These are phyloP conservation scores for Stropharia rugosoannulata DNA, from an alignment of 768 basidiomycete species.

Conservation along the genomic window DNA sequence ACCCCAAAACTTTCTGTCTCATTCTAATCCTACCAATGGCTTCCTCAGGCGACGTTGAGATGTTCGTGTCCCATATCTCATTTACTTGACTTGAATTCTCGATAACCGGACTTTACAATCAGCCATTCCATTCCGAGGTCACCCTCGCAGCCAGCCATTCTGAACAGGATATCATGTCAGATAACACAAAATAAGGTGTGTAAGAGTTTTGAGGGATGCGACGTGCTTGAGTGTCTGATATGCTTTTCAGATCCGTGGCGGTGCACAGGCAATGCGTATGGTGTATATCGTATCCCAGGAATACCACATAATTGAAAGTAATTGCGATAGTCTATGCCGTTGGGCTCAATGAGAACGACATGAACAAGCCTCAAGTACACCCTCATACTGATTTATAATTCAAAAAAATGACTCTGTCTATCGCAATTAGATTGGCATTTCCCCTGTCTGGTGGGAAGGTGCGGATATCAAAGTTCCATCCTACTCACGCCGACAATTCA, in stretches of 20 bases:
- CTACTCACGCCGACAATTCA: neutral
- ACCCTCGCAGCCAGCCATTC: slow-evolving; percentile 27
- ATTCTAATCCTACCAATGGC: slow-evolving; percentile 33
- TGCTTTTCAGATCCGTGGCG: slow-evolving; percentile 48
- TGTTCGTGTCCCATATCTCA: slow-evolving; percentile 33
- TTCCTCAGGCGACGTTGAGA: slow-evolving; percentile 52
- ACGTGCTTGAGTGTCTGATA: neutral
- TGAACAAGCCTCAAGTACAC: slow-evolving; percentile 79
- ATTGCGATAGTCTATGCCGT: slow-evolving; percentile 65
- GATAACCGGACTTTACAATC: slow-evolving; percentile 20
- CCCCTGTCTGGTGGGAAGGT: slow-evolving; percentile 94
- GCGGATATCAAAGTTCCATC: slow-evolving; percentile 7
- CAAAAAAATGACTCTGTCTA: neutral
- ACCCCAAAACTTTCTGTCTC: neutral
- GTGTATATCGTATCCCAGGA: slow-evolving; percentile 1
- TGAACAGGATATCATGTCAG: slow-evolving; percentile 76
- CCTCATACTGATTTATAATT: neutral
- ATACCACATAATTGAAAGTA: neutral
- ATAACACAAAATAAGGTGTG: slow-evolving; percentile 76
- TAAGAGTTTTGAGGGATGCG: neutral
- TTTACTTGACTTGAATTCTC: neutral
- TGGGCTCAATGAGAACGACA: slow-evolving; percentile 75
- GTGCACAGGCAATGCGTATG: slow-evolving; percentile 86
- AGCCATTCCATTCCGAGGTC: slow-evolving; percentile 30
- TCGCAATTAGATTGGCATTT: slow-evolving; percentile 71